These are phyloP conservation scores for Talaromyces proteolyticus DNA, from an alignment of 495 filamentous ascomycete species.

Conservation along the genomic window DNA sequence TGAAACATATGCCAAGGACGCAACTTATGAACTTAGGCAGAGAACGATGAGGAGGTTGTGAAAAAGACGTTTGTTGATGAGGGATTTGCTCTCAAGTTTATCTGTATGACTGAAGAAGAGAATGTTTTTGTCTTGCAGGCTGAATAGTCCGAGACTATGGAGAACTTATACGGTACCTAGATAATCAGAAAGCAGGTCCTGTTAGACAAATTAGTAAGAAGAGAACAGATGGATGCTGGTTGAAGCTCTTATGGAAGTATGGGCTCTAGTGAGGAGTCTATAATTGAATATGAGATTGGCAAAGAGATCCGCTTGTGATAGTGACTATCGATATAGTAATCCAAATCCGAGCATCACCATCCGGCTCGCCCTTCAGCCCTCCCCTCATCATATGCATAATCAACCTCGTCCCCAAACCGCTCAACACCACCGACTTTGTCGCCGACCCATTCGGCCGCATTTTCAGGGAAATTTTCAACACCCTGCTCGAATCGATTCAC, in stretches of 20 bases:
- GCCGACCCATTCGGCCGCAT: constrained; percentile 29
- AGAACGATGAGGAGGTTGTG: no score
- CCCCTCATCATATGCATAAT: constrained; percentile 30
- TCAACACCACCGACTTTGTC: constrained; percentile 32
- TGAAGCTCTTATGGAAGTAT: background rate
- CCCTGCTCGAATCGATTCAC: constrained; percentile 23
- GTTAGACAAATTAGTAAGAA: no score
- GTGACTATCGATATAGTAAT: background rate
- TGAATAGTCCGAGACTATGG: no score
- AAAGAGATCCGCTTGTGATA: background rate
- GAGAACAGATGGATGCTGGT: no score
- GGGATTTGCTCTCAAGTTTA: no score
- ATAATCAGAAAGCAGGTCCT: no score
- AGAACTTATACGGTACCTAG: no score
- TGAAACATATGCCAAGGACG: no score
- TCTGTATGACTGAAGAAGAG: no score
- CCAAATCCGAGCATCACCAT: constrained; percentile 1
- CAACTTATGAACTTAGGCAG: no score
- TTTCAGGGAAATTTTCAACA: constrained; percentile 30
- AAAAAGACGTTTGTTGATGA: no score
- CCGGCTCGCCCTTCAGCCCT: constrained; percentile 21
- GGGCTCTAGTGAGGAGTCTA: background rate
- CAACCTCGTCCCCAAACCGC: constrained; percentile 29
- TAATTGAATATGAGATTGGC: background rate
- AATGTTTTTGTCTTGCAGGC: no score